Evolutionary conservation across 2,329 filamentous ascomycete species (phyloP).

Genomic region (Aspergillus costaricaensis): DNA sequence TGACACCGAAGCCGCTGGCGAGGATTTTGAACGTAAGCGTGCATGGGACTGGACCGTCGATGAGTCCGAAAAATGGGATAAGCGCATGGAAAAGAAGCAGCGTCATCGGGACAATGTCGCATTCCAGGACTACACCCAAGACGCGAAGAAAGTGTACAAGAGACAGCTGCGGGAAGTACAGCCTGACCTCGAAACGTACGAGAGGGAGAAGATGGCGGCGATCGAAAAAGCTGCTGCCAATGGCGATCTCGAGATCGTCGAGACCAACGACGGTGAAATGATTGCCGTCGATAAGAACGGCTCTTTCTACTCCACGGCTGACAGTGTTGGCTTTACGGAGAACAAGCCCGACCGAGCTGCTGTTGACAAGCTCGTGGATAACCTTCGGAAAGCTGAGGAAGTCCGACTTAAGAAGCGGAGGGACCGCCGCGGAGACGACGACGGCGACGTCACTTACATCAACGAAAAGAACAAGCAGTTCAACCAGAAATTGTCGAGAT

Average conservation of each 20-base stretch:
- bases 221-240: constrained; percentile 81
- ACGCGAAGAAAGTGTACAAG: constrained; percentile 92
- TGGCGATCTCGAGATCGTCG: constrained; percentile 87
- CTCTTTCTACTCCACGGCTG: constrained; percentile 84
- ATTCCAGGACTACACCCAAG: constrained; percentile 84
- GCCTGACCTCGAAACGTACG: constrained; percentile 80
- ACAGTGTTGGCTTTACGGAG: constrained; percentile 76
- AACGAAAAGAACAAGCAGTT: constrained; percentile 99
- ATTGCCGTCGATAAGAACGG: constrained; percentile 92
- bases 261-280: constrained; percentile 92
- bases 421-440: constrained; percentile 79
- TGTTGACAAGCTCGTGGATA: constrained; percentile 82
- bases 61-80: constrained; percentile 92
- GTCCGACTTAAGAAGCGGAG: constrained; percentile 80
- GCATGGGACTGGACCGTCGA: constrained; percentile 99
- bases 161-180: constrained; percentile 77
- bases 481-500: constrained; percentile 92
- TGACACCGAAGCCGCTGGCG: constrained; percentile 79
- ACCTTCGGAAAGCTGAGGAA: constrained; percentile 87
- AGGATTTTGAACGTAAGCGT: constrained; percentile 95
- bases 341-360: constrained; percentile 86
- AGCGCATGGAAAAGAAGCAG: constrained; percentile 81
- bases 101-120: constrained; percentile 79
- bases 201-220: constrained; percentile 79
- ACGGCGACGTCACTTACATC: constrained; percentile 95